phyloP scores from a whole-genome alignment of 140 eudicot genomes.

The Stevia rebaudiana region DNA sequence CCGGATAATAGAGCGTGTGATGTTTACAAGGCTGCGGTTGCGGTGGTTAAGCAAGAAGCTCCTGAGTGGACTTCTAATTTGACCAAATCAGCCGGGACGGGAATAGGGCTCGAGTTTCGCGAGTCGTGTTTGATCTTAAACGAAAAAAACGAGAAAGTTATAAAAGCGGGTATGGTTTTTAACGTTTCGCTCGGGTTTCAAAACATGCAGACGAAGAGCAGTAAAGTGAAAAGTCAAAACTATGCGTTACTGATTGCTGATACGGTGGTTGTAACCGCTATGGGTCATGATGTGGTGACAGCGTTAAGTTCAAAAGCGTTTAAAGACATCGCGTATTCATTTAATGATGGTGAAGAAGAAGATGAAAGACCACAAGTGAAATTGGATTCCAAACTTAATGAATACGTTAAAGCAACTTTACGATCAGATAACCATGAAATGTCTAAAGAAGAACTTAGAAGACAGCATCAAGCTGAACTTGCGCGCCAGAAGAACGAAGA shows the following conservation, averaged over 20 bases:
- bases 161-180: conserved; percentile 38
- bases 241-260: conserved; percentile 39
- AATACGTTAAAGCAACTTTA: conserved; percentile 31
- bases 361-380: conserved; percentile 30
- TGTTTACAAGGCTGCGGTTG: conserved; percentile 35
- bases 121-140: conserved; percentile 33
- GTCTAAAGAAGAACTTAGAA: conserved; percentile 42
- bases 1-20: conserved; percentile 29
- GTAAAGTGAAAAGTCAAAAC: conserved; percentile 34
- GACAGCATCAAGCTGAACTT: conserved; percentile 48
- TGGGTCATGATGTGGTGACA: conserved; percentile 25
- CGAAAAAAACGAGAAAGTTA: conserved; percentile 29
- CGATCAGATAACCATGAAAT: conserved; percentile 41
- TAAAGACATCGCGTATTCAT: conserved; percentile 42
- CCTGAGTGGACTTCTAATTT: conserved; percentile 29
- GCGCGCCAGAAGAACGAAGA: conserved; percentile 42
- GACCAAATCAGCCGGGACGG: conserved; percentile 44
- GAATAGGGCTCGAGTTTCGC: conserved; percentile 45
- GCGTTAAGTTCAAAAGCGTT: conserved; percentile 33
- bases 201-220: conserved; percentile 30
- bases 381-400: conserved; percentile 19
- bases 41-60: conserved; percentile 36
- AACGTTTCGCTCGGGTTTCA: conserved; percentile 40
- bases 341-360: conserved; percentile 39
- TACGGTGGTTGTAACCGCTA: conserved; percentile 27